phyloP scores from a whole-genome alignment of 345 rosid genomes.

The Orychophragmus violaceus region DNA sequence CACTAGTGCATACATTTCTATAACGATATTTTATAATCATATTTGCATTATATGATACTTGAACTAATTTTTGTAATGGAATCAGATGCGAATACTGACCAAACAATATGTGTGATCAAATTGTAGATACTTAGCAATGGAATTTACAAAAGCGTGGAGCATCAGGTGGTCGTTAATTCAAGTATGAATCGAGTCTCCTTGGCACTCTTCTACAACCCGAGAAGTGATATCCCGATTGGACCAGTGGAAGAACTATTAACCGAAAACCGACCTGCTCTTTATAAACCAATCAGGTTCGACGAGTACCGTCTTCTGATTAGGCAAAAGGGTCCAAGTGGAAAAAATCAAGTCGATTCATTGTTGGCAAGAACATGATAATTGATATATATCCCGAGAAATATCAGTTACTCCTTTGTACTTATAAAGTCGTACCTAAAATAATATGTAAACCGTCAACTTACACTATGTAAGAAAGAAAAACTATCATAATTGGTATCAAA shows the following conservation, averaged over 20 bases:
- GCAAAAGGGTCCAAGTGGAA: slow-evolving; percentile 56
- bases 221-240: slow-evolving; percentile 47
- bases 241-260: slow-evolving; percentile 56
- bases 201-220: slow-evolving; percentile 77
- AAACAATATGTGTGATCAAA: not conserved
- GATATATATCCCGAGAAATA: not conserved
- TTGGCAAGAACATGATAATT: slow-evolving; percentile 11
- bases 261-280: slow-evolving; percentile 44
- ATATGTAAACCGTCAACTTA: not conserved
- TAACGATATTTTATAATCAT: not conserved
- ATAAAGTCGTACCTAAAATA: not conserved
- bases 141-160: slow-evolving; percentile 71
- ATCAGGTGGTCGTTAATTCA: slow-evolving; percentile 64
- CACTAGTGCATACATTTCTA: not conserved
- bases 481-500: not conserved
- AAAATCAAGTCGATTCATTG: slow-evolving; percentile 59
- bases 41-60: not conserved
- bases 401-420: not conserved
- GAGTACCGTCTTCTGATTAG: slow-evolving; percentile 63
- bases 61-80: not conserved
- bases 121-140: slow-evolving; percentile 73
- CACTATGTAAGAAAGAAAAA: not conserved
- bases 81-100: not conserved
- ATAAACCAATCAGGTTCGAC: slow-evolving; percentile 54
- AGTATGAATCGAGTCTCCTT: slow-evolving; percentile 49